These are phyloP conservation scores for Plasmodium reichenowi DNA, from an alignment of 169 alveolate genomes.

Conservation along the genomic window DNA sequence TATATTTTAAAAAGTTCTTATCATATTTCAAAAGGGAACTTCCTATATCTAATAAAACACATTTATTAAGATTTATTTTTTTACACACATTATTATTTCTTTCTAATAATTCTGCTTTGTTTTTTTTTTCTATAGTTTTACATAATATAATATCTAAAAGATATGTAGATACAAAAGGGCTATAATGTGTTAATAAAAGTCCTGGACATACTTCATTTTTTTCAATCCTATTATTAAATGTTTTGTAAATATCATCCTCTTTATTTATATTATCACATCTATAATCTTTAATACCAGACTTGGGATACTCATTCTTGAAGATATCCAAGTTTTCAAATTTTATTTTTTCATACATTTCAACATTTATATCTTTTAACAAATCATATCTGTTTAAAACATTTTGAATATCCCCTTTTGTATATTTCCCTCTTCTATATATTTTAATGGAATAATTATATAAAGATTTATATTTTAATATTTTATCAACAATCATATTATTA, in stretches of 20 bases:
- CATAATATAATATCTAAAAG: slow-evolving; percentile 61
- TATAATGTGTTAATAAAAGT: slow-evolving; percentile 91
- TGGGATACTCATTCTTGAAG: not conserved
- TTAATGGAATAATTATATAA: slow-evolving; percentile 34
- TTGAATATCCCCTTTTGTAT: slow-evolving; percentile 79
- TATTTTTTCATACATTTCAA: slow-evolving; percentile 38
- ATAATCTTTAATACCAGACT: not conserved
- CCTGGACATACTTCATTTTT: slow-evolving; percentile 87
- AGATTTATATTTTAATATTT: slow-evolving; percentile 33
- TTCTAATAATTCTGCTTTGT: not conserved
- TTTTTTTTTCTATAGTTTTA: not conserved
- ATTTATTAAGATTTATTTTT: slow-evolving; percentile 70
- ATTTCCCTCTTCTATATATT: slow-evolving; percentile 62
- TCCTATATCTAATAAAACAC: slow-evolving; percentile 77
- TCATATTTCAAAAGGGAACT: slow-evolving; percentile 27
- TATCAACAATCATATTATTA: not conserved
- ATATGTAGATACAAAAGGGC: slow-evolving; percentile 92
- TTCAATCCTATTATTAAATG: not conserved
- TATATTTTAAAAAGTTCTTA: slow-evolving; percentile 55
- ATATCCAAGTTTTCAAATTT: slow-evolving; percentile 31
- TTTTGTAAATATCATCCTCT: no score
- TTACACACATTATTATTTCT: no score
- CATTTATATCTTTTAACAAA: slow-evolving; percentile 81
- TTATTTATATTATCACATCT: not conserved
- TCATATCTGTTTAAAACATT: slow-evolving; percentile 78